Conservation (phyloP, 2,329 filamentous ascomycete genomes). For the Talaromyces sp. region DNA sequence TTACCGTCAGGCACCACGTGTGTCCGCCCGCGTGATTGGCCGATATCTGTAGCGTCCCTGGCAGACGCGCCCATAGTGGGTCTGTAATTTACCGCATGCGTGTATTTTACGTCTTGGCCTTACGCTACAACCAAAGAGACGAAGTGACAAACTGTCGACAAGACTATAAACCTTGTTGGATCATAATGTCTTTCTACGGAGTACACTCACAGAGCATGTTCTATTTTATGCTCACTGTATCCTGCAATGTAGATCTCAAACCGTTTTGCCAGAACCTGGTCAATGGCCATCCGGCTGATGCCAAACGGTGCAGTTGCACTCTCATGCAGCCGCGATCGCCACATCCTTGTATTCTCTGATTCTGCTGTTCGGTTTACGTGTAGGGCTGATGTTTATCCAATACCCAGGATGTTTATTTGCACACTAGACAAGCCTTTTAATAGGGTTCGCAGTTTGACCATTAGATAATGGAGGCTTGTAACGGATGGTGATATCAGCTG, state of each 20-base stretch:
- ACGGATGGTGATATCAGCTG: neutral
- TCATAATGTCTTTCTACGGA: no score
- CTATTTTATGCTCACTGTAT: neutral
- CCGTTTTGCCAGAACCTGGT: neutral
- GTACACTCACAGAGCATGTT: no score
- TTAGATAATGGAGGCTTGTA: neutral
- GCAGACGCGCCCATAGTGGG: neutral
- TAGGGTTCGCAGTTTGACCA: neutral
- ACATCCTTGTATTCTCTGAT: neutral
- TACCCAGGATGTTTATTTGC: neutral
- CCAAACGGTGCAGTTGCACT: neutral
- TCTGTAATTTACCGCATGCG: neutral
- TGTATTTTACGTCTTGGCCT: neutral
- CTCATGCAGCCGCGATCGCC: neutral
- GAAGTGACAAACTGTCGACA: no score
- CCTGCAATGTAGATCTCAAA: neutral
- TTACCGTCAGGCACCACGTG: neutral
- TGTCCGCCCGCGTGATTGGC: neutral
- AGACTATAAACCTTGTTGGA: no score
- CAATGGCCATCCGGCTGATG: neutral
- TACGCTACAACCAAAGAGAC: neutral
- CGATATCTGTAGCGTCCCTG: neutral
- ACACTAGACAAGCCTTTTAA: neutral
- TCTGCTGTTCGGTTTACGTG: neutral
- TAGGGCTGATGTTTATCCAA: neutral